These are phyloP conservation scores for Rhododendron henanense DNA, from an alignment of 148 eudicot species.

Conservation along the genomic window DNA sequence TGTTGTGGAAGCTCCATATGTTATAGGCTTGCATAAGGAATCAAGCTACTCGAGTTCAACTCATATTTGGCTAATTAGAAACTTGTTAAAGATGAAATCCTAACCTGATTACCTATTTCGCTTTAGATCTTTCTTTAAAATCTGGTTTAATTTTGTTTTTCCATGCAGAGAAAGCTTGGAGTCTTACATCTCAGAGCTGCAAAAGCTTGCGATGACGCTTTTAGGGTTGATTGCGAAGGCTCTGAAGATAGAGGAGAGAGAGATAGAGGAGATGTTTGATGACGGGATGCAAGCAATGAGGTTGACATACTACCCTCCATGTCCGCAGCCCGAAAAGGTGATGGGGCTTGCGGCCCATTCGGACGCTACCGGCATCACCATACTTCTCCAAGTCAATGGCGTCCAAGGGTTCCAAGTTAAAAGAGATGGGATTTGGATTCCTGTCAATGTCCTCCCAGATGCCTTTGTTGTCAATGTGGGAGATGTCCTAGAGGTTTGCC, in stretches of 20 bases:
- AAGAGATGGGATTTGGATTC: constrained; percentile 22
- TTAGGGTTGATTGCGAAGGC: constrained; percentile 13
- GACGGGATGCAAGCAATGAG: constrained; percentile 22
- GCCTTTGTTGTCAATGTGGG: constrained; percentile 20
- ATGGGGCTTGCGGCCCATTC: constrained; percentile 19
- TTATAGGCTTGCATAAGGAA: background rate
- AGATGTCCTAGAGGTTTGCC: constrained; percentile 15
- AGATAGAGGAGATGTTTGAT: constrained; percentile 12
- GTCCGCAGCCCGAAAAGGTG: constrained; percentile 1
- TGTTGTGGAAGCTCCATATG: background rate
- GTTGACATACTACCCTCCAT: constrained; percentile 21
- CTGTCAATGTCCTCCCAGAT: constrained; percentile 8
- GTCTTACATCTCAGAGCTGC: constrained; percentile 14
- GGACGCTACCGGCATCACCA: constrained; percentile 11
- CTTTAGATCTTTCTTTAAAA: background rate
- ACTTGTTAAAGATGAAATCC: too few relatives aligned
- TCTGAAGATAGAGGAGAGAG: constrained; percentile 11
- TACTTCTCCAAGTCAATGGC: constrained; percentile 16
- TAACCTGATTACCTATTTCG: background rate
- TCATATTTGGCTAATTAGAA: background rate
- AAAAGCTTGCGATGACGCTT: constrained; percentile 12
- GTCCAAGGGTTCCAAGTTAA: constrained; percentile 19
- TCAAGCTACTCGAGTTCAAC: background rate
- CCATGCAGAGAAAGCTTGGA: constrained; percentile 16
- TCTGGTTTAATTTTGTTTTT: background rate